Evolutionary conservation across 768 basidiomycete species (phyloP).

Genomic region (Leccinum longicurvipes): DNA sequence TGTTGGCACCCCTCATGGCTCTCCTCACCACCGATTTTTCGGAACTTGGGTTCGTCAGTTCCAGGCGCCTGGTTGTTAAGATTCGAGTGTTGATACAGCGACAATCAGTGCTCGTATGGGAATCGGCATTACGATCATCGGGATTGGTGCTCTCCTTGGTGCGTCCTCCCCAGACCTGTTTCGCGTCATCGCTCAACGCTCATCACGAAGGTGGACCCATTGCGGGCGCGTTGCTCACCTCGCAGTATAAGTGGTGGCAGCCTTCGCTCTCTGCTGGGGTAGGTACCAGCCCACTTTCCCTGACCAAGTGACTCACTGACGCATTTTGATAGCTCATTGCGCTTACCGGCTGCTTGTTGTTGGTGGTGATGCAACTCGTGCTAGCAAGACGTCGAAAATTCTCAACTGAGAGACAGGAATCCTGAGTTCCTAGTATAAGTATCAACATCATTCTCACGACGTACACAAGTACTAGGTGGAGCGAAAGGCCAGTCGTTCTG

Average conservation of each 20-base stretch:
- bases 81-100: neutral
- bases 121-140: conserved; percentile 1
- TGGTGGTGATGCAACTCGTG: conserved; percentile 6
- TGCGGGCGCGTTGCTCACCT: conserved; percentile 51
- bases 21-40: conserved; percentile 28
- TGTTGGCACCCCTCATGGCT: conserved; percentile 35
- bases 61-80: neutral
- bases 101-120: neutral
- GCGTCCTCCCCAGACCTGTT: no score
- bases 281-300: neutral
- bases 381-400: conserved; percentile 1
- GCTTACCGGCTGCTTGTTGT: conserved; percentile 1
- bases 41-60: conserved; percentile 44
- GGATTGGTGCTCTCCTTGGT: conserved; percentile 19
- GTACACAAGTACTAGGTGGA: neutral
- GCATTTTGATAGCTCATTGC: conserved; percentile 2
- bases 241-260: conserved; percentile 53
- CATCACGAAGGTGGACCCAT: conserved; percentile 53
- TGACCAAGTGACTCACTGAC: neutral
- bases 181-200: conserved; percentile 26
- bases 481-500: no score
- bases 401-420: neutral
- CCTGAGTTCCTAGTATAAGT: no score
- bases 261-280: conserved; percentile 51
- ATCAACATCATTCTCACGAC: no score